phyloP scores from a whole-genome alignment of 306 rosid genomes.

The Rosa multiflora region DNA sequence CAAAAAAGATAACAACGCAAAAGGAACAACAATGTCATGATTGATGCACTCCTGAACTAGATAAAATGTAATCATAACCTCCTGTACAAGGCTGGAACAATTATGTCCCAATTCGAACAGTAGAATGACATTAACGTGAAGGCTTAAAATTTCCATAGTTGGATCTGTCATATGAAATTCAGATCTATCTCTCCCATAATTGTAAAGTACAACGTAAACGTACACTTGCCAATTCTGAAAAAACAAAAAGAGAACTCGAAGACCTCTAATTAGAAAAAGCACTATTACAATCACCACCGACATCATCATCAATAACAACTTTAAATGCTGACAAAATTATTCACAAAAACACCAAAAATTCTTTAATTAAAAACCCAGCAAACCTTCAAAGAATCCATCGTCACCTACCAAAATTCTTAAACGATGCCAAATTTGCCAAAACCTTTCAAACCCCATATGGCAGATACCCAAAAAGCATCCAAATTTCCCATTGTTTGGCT shows the following conservation, averaged over 20 bases:
- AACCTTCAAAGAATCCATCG: constrained; percentile 10
- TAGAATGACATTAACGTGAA: not conserved
- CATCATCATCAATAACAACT: constrained; percentile 7
- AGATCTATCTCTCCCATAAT: constrained; percentile 15
- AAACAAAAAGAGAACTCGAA: not conserved
- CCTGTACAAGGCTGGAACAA: not conserved
- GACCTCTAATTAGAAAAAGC: not conserved
- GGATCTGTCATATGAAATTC: not conserved
- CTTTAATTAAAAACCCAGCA: not conserved
- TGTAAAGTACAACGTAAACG: not conserved
- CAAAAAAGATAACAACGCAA: not conserved
- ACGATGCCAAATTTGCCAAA: not conserved
- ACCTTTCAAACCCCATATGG: not conserved
- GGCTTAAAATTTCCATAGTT: not conserved
- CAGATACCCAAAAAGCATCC: constrained; percentile 4
- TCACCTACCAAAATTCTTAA: constrained; percentile 3
- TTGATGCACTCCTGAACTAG: not conserved
- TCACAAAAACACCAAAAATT: constrained; percentile 2
- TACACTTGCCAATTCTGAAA: not conserved
- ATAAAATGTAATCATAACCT: not conserved
- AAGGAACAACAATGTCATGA: not conserved
- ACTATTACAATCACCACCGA: not conserved
- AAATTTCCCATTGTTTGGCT: not conserved
- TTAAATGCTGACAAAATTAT: not conserved
- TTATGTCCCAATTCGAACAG: constrained; percentile 7